A percentile compares a stretch with the other conserved stretches of the same genome.
phyloP scores from a whole-genome alignment of 2,329 filamentous ascomycete species.

The Teratosphaeria epicoccoides region DNA sequence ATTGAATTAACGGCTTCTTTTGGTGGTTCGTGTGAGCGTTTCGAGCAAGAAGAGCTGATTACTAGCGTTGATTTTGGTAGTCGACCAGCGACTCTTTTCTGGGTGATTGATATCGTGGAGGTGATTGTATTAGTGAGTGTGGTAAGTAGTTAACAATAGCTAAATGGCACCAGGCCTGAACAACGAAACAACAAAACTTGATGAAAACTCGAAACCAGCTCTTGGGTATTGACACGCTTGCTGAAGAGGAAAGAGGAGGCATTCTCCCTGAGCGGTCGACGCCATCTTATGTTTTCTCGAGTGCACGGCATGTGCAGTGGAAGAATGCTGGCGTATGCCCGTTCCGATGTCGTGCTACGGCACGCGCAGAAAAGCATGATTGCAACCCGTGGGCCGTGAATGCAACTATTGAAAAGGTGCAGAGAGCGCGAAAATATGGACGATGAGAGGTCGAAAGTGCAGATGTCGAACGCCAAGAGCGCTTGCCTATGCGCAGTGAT shows the following conservation, averaged over 20 bases:
- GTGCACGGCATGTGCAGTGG: background rate
- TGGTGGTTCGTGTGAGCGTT: conserved; percentile 16
- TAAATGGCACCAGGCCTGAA: conserved; percentile 37
- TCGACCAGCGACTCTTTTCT: conserved; percentile 26
- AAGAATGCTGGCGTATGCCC: background rate
- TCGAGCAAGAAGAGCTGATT: conserved; percentile 41
- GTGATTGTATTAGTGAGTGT: conserved; percentile 15
- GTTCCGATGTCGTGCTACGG: conserved; percentile 8
- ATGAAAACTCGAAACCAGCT: conserved; percentile 40
- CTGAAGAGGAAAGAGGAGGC: conserved; percentile 30
- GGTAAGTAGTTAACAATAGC: conserved; percentile 14
- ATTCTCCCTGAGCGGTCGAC: background rate
- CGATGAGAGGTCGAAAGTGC: background rate
- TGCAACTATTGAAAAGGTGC: conserved; percentile 19
- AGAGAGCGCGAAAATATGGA: conserved; percentile 15
- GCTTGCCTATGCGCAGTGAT: background rate
- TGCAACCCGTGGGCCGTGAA: conserved; percentile 1
- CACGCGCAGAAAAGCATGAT: conserved; percentile 3
- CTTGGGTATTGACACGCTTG: conserved; percentile 40
- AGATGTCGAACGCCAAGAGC: background rate
- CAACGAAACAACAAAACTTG: conserved; percentile 30
- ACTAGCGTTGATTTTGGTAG: conserved; percentile 26
- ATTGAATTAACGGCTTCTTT: conserved; percentile 13
- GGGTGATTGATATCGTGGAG: conserved; percentile 12
- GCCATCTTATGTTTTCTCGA: conserved; percentile 5